Evolutionary conservation across 2,329 filamentous ascomycete species (phyloP).

Genomic region (Colletotrichum cuscutae): DNA sequence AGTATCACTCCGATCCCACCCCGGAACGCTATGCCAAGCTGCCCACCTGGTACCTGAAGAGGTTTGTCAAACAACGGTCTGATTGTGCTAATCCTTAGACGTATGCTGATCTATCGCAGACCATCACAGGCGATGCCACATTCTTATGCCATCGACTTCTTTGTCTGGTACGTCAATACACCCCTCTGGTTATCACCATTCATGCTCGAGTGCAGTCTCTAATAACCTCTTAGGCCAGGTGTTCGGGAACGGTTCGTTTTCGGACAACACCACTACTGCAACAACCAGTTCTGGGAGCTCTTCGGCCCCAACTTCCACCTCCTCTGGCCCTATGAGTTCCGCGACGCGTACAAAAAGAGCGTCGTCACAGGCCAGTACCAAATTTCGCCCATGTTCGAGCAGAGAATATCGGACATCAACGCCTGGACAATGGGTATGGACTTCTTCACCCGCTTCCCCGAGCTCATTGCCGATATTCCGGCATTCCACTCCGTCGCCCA

Average conservation of each 20-base stretch:
- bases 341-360: slow-evolving; percentile 41
- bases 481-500: slow-evolving; percentile 16
- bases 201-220: not conserved
- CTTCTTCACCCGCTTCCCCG: slow-evolving; percentile 41
- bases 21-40: slow-evolving; percentile 35
- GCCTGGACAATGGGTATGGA: slow-evolving; percentile 42
- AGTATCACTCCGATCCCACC: slow-evolving; percentile 41
- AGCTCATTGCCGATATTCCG: slow-evolving; percentile 45
- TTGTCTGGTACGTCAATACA: slow-evolving; percentile 40
- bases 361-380: slow-evolving; percentile 39
- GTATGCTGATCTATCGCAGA: slow-evolving; percentile 31
- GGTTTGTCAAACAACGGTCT: slow-evolving; percentile 32
- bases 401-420: slow-evolving; percentile 41
- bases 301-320: slow-evolving; percentile 39
- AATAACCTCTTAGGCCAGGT: slow-evolving; percentile 38
- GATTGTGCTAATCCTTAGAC: not conserved
- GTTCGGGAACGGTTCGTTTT: slow-evolving; percentile 44
- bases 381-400: slow-evolving; percentile 40
- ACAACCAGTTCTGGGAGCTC: slow-evolving; percentile 42
- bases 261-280: slow-evolving; percentile 43
- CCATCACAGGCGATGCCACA: slow-evolving; percentile 43
- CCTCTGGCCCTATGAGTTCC: slow-evolving; percentile 40
- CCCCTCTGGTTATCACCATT: too few relatives aligned
- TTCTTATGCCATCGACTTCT: slow-evolving; percentile 44
- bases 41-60: slow-evolving; percentile 41